These are phyloP conservation scores for Zygoascus sp. DNA, from an alignment of 1,139 yeast species.

Conservation along the genomic window DNA sequence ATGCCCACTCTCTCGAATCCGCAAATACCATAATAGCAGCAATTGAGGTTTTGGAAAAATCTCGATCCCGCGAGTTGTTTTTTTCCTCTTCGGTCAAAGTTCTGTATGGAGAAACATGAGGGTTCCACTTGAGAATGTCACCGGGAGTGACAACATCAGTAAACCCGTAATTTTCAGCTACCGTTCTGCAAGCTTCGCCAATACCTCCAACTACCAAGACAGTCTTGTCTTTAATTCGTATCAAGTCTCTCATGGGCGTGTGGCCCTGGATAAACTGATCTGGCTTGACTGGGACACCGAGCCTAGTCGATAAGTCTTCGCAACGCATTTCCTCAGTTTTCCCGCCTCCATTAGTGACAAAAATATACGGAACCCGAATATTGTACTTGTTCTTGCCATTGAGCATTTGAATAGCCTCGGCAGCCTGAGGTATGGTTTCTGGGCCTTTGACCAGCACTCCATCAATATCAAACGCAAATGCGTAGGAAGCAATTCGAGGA, in stretches of 20 bases:
- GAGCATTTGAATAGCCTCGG: conserved; percentile 61
- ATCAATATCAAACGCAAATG: conserved; percentile 83
- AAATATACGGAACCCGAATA: conserved; percentile 77
- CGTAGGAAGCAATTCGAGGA: conserved; percentile 61
- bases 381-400: conserved; percentile 76
- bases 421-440: conserved; percentile 71
- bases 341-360: conserved; percentile 88
- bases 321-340: conserved; percentile 71
- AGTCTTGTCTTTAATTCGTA: conserved; percentile 51
- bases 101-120: conserved; percentile 77
- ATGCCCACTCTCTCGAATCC: conserved; percentile 85
- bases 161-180: conserved; percentile 74
- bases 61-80: conserved; percentile 51
- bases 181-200: conserved; percentile 74
- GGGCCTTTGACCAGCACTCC: conserved; percentile 81
- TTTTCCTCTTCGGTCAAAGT: conserved; percentile 67
- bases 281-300: conserved; percentile 56
- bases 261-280: conserved; percentile 86
- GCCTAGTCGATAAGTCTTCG: conserved; percentile 56
- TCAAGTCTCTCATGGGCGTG: conserved; percentile 81
- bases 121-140: conserved; percentile 80
- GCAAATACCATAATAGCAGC: conserved; percentile 78
- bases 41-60: conserved; percentile 57
- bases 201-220: conserved; percentile 84
- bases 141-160: conserved; percentile 72